phyloP scores from a whole-genome alignment of 305 asterid species.

The Fraxinus paxiana region DNA sequence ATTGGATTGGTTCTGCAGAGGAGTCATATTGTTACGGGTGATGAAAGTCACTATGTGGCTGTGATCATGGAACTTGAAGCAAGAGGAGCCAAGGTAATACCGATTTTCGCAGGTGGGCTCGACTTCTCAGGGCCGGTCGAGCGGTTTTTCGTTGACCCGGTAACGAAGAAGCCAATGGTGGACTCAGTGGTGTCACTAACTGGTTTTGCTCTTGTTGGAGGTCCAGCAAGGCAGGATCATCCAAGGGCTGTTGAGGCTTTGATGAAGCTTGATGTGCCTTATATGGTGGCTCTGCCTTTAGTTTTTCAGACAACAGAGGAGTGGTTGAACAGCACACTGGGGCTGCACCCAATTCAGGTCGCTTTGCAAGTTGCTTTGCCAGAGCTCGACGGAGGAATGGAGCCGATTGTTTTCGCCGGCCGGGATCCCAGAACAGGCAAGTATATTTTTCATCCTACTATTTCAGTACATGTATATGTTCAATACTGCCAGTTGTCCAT shows the following conservation, averaged over 20 bases:
- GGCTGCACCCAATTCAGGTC: conserved; percentile 94
- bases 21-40: conserved; percentile 97
- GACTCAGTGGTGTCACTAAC: conserved; percentile 78
- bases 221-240: conserved; percentile 97
- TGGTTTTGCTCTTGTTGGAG: conserved; percentile 96
- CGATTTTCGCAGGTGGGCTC: conserved; percentile 90
- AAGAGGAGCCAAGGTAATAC: conserved; percentile 88
- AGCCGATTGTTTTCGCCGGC: conserved; percentile 89
- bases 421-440: conserved; percentile 95
- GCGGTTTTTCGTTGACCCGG: conserved; percentile 69
- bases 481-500: background rate
- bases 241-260: conserved; percentile 87
- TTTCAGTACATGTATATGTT: background rate
- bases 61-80: conserved; percentile 99
- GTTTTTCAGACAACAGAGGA: conserved; percentile 98
- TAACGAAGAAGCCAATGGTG: conserved; percentile 77
- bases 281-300: conserved; percentile 84
- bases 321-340: conserved; percentile 92
- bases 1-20: conserved; percentile 79
- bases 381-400: conserved; percentile 99
- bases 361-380: conserved; percentile 98
- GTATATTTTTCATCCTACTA: conserved; percentile 24
- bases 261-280: conserved; percentile 92
- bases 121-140: conserved; percentile 93
- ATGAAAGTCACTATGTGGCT: conserved; percentile 94